Conservation (phyloP, 257 asterid species). For the Eustoma russellianum region DNA sequence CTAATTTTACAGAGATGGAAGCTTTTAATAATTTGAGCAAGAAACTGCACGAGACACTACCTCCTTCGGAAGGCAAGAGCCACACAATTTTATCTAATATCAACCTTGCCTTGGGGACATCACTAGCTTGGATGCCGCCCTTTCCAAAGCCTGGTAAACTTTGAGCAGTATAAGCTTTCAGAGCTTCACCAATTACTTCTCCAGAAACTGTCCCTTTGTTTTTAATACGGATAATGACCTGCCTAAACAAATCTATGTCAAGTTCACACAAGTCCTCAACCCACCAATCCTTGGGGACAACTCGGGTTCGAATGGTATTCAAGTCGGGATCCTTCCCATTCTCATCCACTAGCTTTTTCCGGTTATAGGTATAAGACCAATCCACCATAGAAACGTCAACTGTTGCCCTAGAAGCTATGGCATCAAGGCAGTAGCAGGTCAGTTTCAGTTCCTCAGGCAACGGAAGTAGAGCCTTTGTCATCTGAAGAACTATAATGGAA, state of each 20-base stretch:
- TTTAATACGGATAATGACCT: conserved; percentile 44
- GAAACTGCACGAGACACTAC: conserved; percentile 69
- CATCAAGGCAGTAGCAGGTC: conserved; percentile 60
- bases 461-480: conserved; percentile 42
- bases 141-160: conserved; percentile 63
- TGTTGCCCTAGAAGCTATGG: conserved; percentile 71
- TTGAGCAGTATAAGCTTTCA: conserved; percentile 75
- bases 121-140: conserved; percentile 39
- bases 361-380: conserved; percentile 82
- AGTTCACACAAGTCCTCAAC: conserved; percentile 86
- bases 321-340: conserved; percentile 49
- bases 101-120: conserved; percentile 37
- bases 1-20: conserved; percentile 52
- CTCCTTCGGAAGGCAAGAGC: conserved; percentile 78
- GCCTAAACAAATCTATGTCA: conserved; percentile 63
- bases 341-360: conserved; percentile 64
- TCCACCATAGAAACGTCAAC: conserved; percentile 71
- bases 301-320: conserved; percentile 44
- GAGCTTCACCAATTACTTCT: conserved; percentile 83
- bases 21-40: conserved; percentile 77
- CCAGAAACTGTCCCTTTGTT: conserved; percentile 38
- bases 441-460: conserved; percentile 70
- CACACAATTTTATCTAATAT: conserved; percentile 57
- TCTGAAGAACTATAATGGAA: conserved; percentile 80
- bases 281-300: conserved; percentile 92